Evolutionary conservation across 2,329 filamentous ascomycete species (phyloP), one percentile per base, ranked within the genome.

Genomic region (Fonsecaea multimorphosa): DNA sequence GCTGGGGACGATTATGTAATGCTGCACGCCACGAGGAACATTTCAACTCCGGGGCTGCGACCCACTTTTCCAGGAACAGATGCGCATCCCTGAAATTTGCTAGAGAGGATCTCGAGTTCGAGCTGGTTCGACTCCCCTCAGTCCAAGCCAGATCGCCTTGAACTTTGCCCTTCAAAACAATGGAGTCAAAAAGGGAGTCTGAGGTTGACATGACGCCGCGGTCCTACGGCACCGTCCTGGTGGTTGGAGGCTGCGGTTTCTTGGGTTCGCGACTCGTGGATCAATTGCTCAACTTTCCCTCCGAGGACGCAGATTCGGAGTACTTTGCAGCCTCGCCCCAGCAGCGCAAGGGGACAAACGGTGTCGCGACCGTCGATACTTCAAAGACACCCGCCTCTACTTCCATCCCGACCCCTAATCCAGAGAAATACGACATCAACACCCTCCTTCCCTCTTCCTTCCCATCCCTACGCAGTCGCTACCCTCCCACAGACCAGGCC

Each of bases 191-290:
- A 31, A 52, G 40, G 22, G 49, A 29, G 12, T 16, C 58, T 31
- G 46, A 56, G n/a, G 49, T 52, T 40, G 38, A 62, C 22, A 22
- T 66, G 51, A 72, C 76, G 8, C 74, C 74, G 14, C 73, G 80
- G 57, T 74, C 79, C 65, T 82, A 93, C 58, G 90, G 90, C 75
- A 87, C 85, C 70, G 89, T 93, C 73, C 84, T 93, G 72, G 88
- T 95, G 71, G 88, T 94, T 72, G 91, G 91, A 74, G 91, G 91
- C 76, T 93, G 91, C 76, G 91, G 91, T 71, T 94, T 95, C 79
- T 85, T 95, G 16, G 91, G 91, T 76, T 89, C 91, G 79, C 90
- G 94, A 80, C 89, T 94, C 72, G 89, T 94, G 75, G 86, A 89
- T 78, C 85, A 91, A 74, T 84, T 92, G 64, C 82, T 91, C 73